Conservation (phyloP, 1,284 basidiomycete species). For the Chiua sp. region DNA sequence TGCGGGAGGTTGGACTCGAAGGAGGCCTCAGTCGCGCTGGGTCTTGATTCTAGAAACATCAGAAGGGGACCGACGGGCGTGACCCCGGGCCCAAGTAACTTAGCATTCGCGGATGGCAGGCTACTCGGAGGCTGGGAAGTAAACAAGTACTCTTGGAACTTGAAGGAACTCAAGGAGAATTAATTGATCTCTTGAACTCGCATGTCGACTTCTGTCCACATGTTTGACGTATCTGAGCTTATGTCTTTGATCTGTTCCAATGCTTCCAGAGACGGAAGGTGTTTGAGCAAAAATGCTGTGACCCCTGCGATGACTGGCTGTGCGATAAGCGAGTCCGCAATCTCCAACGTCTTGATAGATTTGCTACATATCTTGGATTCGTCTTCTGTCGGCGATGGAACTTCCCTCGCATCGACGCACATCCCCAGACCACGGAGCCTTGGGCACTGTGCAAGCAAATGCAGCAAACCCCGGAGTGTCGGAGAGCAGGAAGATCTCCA, state of each 20-base stretch:
- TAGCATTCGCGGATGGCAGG: no score
- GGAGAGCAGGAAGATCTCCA: slow-evolving; percentile 1
- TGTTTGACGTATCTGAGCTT: no score
- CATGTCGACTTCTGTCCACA: not conserved
- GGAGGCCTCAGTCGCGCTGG: no score
- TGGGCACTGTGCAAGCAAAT: slow-evolving; percentile 17
- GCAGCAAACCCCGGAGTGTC: slow-evolving; percentile 18
- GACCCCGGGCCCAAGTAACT: no score
- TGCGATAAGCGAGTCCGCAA: slow-evolving; percentile 10
- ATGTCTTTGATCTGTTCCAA: no score
- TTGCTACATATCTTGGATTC: slow-evolving; percentile 10
- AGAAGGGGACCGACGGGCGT: no score
- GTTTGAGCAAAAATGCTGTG: slow-evolving; percentile 8
- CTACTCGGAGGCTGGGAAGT: no score
- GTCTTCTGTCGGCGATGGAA: slow-evolving; percentile 7
- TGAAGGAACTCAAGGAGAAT: no score
- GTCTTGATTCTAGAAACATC: no score
- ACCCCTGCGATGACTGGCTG: not conserved
- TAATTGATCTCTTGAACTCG: no score
- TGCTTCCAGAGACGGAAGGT: slow-evolving; percentile 12
- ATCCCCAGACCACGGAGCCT: slow-evolving; percentile 8
- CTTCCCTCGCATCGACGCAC: slow-evolving; percentile 7
- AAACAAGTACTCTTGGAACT: no score
- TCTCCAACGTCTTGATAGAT: not conserved
- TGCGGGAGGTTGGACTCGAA: no score